Percentiles rank a stretch among this genome's conserved stretches.
phyloP scores from a whole-genome alignment of 2,329 filamentous ascomycete genomes.

The Blumeriella jaapii region DNA sequence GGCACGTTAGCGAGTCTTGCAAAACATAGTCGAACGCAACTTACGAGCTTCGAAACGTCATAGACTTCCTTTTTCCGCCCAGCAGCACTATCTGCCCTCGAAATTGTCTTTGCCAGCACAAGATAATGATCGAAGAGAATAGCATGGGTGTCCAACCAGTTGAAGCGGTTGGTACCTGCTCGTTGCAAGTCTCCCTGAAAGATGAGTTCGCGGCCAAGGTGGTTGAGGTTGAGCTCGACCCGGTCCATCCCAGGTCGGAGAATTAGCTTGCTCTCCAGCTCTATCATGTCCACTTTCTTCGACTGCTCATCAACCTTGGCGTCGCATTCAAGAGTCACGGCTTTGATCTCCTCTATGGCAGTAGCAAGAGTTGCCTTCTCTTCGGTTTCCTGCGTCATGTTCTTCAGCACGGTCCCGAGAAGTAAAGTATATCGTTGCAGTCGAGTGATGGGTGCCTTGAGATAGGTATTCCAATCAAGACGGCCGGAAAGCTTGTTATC shows the following conservation, averaged over 20 bases:
- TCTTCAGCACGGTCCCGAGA: conserved; percentile 70
- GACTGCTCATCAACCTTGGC: conserved; percentile 83
- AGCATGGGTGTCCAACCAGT: conserved; percentile 88
- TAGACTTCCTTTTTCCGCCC: conserved; percentile 71
- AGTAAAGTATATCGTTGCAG: conserved; percentile 84
- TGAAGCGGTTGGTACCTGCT: conserved; percentile 78
- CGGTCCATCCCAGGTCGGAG: conserved; percentile 80
- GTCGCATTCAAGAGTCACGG: conserved; percentile 84
- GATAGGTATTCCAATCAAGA: conserved; percentile 85
- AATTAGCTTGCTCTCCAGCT: conserved; percentile 72
- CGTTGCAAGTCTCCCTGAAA: conserved; percentile 81
- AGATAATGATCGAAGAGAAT: conserved; percentile 95
- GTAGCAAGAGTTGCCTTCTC: conserved; percentile 76
- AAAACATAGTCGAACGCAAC: conserved; percentile 18
- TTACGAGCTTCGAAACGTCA: conserved; percentile 81
- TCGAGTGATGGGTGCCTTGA: conserved; percentile 87
- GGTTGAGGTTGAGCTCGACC: conserved; percentile 80
- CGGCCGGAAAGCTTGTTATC: conserved; percentile 70
- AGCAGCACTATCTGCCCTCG: conserved; percentile 54
- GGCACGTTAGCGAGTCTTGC: conserved; percentile 33
- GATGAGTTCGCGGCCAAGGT: conserved; percentile 84
- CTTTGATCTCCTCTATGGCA: conserved; percentile 85
- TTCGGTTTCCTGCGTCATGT: conserved; percentile 72
- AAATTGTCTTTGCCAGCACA: conserved; percentile 72
- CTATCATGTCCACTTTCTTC: conserved; percentile 80